Conservation (phyloP, 73 alveolate species). For the Paramecium octaurelia region DNA sequence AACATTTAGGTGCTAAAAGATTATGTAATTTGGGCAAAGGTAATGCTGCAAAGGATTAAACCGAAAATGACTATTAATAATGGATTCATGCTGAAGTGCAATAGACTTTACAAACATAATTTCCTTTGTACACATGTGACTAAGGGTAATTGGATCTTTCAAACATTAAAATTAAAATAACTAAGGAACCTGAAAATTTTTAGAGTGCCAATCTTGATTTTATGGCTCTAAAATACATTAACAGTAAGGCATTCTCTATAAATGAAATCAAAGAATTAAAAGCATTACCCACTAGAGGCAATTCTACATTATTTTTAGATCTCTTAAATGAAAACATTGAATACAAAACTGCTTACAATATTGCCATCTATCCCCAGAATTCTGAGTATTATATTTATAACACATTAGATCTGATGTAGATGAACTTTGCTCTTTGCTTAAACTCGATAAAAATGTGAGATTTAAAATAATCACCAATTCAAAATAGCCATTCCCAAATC, state of each 20-base stretch:
- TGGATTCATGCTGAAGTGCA: constrained; percentile 21
- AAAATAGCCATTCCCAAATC: constrained; percentile 75
- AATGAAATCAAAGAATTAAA: constrained; percentile 72
- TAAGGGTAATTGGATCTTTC: constrained; percentile 17
- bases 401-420: constrained; percentile 39
- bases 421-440: constrained; percentile 61
- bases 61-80: constrained; percentile 40
- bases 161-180: not conserved
- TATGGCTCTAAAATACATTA: constrained; percentile 49
- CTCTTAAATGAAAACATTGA: constrained; percentile 14
- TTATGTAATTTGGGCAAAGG: constrained; percentile 46
- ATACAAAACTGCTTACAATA: constrained; percentile 72
- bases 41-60: constrained; percentile 53
- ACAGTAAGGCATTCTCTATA: constrained; percentile 48
- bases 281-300: constrained; percentile 62
- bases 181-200: not conserved
- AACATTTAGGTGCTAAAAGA: constrained; percentile 56
- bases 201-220: not conserved
- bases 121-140: not conserved
- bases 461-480: constrained; percentile 15
- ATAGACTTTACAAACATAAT: not conserved
- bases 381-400: constrained; percentile 52
- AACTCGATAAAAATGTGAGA: constrained; percentile 51
- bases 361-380: constrained; percentile 78
- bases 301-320: constrained; percentile 63